These are phyloP conservation scores for Lachnellula subtilissima DNA, from an alignment of 2,329 filamentous ascomycete genomes.

Conservation along the genomic window DNA sequence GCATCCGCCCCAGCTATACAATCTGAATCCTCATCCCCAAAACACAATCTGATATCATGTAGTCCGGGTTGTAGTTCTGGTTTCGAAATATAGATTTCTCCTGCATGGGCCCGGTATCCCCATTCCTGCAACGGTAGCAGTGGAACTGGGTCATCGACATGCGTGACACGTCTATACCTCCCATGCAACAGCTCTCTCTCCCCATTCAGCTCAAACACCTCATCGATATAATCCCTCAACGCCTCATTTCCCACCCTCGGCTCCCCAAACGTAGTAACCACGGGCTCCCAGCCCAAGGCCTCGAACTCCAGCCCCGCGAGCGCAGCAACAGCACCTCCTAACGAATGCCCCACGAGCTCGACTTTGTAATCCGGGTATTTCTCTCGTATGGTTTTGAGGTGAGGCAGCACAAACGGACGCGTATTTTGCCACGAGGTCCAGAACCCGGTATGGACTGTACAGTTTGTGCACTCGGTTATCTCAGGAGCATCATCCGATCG, in stretches of 20 bases:
- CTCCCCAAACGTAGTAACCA: slow-evolving; percentile 89
- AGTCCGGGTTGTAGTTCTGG: slow-evolving; percentile 60
- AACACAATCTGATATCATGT: slow-evolving; percentile 63
- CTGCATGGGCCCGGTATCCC: slow-evolving; percentile 78
- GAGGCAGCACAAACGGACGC: slow-evolving; percentile 61
- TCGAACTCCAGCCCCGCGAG: slow-evolving; percentile 80
- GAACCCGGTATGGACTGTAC: slow-evolving; percentile 90
- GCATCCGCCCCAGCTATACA: slow-evolving; percentile 59
- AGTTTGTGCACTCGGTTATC: slow-evolving; percentile 62
- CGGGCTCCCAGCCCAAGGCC: slow-evolving; percentile 65
- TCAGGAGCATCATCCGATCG: too few relatives aligned
- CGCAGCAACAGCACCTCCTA: slow-evolving; percentile 87
- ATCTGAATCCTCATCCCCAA: slow-evolving; percentile 49
- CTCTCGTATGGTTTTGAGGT: slow-evolving; percentile 54
- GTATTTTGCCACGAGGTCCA: slow-evolving; percentile 78
- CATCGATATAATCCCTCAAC: slow-evolving; percentile 52
- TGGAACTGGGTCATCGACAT: slow-evolving; percentile 79
- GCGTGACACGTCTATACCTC: slow-evolving; percentile 72
- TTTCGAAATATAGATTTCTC: slow-evolving; percentile 82
- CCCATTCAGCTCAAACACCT: slow-evolving; percentile 38
- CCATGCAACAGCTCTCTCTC: background rate
- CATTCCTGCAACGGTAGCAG: slow-evolving; percentile 79
- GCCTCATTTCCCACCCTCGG: slow-evolving; percentile 60
- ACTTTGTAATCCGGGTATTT: slow-evolving; percentile 68
- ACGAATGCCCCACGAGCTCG: slow-evolving; percentile 77